Base-by-base conservation (phyloP, 331 rosid species). In the Stylosanthes scabra region DNA sequence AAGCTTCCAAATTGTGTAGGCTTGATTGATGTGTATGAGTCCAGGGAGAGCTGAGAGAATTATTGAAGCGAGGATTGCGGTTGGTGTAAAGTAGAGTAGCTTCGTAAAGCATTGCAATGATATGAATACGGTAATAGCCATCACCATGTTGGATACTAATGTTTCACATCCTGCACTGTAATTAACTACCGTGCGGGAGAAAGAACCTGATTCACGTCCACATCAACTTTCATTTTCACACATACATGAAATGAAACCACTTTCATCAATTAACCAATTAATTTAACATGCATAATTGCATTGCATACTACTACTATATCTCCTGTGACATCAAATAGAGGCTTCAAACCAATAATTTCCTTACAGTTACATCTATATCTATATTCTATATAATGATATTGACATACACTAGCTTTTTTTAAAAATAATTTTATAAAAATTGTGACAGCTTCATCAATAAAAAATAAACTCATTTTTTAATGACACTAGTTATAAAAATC, bases 41-140 rank as follows among this genome's bases (percentile, higher is more conserved):
- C 96, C 91, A 0, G 88, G 86, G 11, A 88, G 85, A 4, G 96
- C 91, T 3, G 93, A 86, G 9, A 90, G 82, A 63, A 90, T 81
- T 12, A 88, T 79, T 9, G 96, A 84, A 27, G 91, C 82, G 3
- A 90, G 86, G 20, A 90, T 87, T 13, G 88, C 84, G 2, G 64
- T 78, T 9, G 91, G 93, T 11, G 96, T 90, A 74, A 58, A 90
- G 58, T 84, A 85, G 58, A 88, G 74, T 3, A 90, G 82, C 82
- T 64, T 86, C 6, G 93, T 90, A 7, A 88, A 52, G 8, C 83
- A 57, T 29, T 79, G 74, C 52, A 90, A 70, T 0, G 89, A 83
- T 28, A 88, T 47, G 64, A 84, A 50, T 68, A 90, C 96, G 0
- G 90, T 82, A 0, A 83, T 7, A 0, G 85, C 91, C 93, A 90